Base-by-base conservation (phyloP, 441 rosid genomes). In the Croton laevigatus region DNA sequence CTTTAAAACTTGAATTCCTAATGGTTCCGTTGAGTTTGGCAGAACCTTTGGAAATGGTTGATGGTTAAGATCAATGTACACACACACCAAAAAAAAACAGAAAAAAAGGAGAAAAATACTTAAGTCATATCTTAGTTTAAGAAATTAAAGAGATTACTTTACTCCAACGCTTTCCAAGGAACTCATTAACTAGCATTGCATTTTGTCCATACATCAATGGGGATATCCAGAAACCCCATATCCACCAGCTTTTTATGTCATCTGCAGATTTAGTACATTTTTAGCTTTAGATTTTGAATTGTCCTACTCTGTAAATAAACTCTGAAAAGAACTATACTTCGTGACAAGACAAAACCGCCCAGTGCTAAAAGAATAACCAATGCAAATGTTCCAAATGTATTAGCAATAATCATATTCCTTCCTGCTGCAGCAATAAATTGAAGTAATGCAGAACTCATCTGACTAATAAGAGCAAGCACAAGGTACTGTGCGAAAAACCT, bases 141-240 rank as follows among this genome's bases (percentile, higher is more conserved):
- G 70, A 3, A 8, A 38, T 38, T 38, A 5, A 38, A 38, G 53
- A 62, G 40, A 20, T 34, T 85, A 92, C 97, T 51, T 68, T 84
- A 22, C 81, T 83, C 98, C 98, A 92, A 69, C 87, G 84, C 65
- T 84, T 76, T 53, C 98, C 97, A 0, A 90, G 87, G 79, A 90
- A 93, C 78, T 90, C 98, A 49, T 93, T 93, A 55, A 84, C 88
- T 9, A 82, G 76, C 0, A 91, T 79, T 3, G 92, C 96, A 58
- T 91, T 89, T 74, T 91, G 94, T 40, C 79, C 94, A 52, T 91
- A 91, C 97, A 91, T 91, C 59, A 91, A 23, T 38, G 96, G 97
- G 8, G 96, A 91, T 72, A 79, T 65, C 92, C 96, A 91, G 73
- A 87, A 91, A 65, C 90, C 94, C 97, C 97, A 91, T 68, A 75